phyloP scores from a whole-genome alignment of 106 monocot species.

The Allium cepa region DNA sequence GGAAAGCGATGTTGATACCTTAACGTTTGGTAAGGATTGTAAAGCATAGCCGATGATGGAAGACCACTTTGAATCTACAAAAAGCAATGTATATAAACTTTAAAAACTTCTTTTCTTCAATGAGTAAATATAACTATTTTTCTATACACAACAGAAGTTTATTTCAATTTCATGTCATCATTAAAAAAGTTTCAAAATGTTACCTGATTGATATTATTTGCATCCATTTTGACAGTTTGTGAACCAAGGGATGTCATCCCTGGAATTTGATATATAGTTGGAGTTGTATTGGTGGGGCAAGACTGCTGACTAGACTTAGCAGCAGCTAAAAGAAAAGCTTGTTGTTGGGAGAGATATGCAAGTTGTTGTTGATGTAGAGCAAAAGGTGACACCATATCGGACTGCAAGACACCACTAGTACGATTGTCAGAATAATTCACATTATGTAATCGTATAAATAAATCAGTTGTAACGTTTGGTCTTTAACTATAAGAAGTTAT shows the following conservation, averaged over 20 bases:
- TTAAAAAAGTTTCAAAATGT: not conserved
- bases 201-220: slow-evolving; percentile 28
- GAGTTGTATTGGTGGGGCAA: slow-evolving; percentile 5
- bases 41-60: slow-evolving; percentile 14
- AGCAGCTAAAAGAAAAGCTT: slow-evolving; percentile 51
- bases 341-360: slow-evolving; percentile 57
- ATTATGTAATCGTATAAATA: not conserved
- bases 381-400: slow-evolving; percentile 67
- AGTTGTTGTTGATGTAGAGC: slow-evolving; percentile 68
- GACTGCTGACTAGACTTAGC: slow-evolving; percentile 26
- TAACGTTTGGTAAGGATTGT: slow-evolving; percentile 14
- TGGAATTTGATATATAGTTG: slow-evolving; percentile 24
- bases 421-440: not conserved
- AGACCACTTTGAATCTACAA: slow-evolving; percentile 22
- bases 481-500: not conserved
- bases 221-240: slow-evolving; percentile 3
- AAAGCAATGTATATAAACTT: not conserved
- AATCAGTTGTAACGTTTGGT: not conserved
- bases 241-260: slow-evolving; percentile 1
- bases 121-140: too few relatives aligned
- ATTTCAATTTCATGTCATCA: not conserved
- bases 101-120: not conserved
- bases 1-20: slow-evolving; percentile 1
- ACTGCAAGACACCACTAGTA: slow-evolving; percentile 27
- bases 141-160: too few relatives aligned